Evolutionary conservation across 23 red algal genomes (phyloP), one percentile per base, ranked within the genome.

Genomic region (Gracilariopsis chorda): DNA sequence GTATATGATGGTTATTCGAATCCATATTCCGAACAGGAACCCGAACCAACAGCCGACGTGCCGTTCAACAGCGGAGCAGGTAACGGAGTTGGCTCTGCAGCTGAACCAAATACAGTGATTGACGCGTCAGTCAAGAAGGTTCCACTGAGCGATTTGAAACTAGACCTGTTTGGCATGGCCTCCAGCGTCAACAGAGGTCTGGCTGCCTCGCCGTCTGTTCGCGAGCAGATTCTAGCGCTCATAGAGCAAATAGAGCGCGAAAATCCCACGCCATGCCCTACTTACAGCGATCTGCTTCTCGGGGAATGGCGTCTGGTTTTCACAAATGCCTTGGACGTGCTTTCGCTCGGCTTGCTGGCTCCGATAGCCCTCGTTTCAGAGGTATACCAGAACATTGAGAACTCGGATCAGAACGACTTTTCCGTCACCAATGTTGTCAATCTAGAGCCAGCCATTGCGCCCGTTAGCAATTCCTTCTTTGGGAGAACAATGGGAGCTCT

Each of bases 321-420:
- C 37, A 93, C 90, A 51, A 84, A 93, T 36, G 77, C 90, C 32
- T 32, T 93, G 43, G 90, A 93, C 52, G 78, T 93, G 21, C 78
- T 93, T 24, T 93, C 80, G 28, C 44, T 93, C 19, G 78, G 63
- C 20, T 49, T 93, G 2, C 44, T 93, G 30, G 48, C 88, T 2
- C 77, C 90, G 13, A 43, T 93, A 28, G 59, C 79, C 24, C 65
- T 42, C 29, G 77, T 93, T n/a, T 47, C 47, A 2, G 77, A 78
- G 77, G 78, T 93, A 34, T 85, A 60, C 75, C 90, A 93, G 53
- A 93, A 93, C 69, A 47, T 73, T 23, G 29, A 13, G 33, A n/a
- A 59, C 6, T 35, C 35, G 11, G 64, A 48, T 19, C 48, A 74
- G 5, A 37, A 36, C 65, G 14, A 59, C 2, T 93, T 71, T 65